phyloP scores from a whole-genome alignment of 106 monocot species.

The Ottelia alismoides region DNA sequence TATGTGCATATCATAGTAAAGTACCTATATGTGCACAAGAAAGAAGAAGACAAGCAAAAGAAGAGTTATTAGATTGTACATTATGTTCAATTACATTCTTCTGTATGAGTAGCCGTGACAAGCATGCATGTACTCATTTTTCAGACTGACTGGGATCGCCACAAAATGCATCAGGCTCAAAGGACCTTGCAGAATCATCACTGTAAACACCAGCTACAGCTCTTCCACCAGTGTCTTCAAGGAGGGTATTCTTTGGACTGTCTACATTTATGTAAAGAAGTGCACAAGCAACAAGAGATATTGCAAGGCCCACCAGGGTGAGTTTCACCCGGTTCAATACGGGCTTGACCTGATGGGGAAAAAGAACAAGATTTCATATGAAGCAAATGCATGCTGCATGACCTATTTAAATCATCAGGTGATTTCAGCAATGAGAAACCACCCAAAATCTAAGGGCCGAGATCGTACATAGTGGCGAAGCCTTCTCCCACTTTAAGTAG shows the following conservation, averaged over 20 bases:
- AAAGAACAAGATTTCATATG: constrained; percentile 1
- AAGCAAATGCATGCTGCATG: too few relatives aligned
- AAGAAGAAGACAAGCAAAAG: too few relatives aligned
- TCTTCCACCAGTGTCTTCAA: constrained; percentile 20
- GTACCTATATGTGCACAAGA: too few relatives aligned
- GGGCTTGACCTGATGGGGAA: constrained; percentile 72
- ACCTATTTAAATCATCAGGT: too few relatives aligned
- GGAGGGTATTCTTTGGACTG: constrained; percentile 11
- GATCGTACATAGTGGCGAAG: neutral
- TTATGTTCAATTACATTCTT: too few relatives aligned
- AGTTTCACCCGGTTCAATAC: constrained; percentile 75
- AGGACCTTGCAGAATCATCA: constrained; percentile 77
- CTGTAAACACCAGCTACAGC: constrained; percentile 59
- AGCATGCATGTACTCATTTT: neutral
- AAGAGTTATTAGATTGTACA: too few relatives aligned
- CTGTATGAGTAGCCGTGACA: too few relatives aligned
- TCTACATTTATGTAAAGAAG: constrained; percentile 56
- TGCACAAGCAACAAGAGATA: constrained; percentile 49
- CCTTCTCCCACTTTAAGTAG: too few relatives aligned
- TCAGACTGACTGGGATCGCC: constrained; percentile 45
- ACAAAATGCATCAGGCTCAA: constrained; percentile 90
- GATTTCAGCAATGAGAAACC: too few relatives aligned
- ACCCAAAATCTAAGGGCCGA: too few relatives aligned
- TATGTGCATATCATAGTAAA: too few relatives aligned
- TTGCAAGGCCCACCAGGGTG: constrained; percentile 66